phyloP scores from a whole-genome alignment of 129 eudicot species.

The Saposhnikovia divaricata region DNA sequence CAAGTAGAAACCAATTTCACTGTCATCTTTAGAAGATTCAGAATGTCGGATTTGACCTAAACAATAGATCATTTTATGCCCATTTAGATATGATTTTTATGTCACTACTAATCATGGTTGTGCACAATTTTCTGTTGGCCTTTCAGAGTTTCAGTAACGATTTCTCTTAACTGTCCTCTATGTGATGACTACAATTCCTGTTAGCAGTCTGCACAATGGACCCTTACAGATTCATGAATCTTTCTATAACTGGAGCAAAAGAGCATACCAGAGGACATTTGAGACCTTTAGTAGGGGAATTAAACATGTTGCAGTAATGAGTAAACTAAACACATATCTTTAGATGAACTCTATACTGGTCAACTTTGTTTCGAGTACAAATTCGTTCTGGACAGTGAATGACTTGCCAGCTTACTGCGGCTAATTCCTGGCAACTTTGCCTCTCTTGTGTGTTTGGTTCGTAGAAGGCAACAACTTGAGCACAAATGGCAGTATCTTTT shows the following conservation, averaged over 20 bases:
- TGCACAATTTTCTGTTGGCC: not conserved
- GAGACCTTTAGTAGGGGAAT: not conserved
- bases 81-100: not conserved
- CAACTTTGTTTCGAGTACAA: not conserved
- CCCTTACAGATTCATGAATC: not conserved
- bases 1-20: not conserved
- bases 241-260: not conserved
- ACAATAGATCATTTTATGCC: not conserved
- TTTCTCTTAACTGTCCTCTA: not conserved
- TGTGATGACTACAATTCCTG: not conserved
- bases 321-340: not conserved
- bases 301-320: not conserved
- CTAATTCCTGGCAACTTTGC: not conserved
- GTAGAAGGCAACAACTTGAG: not conserved
- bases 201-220: not conserved
- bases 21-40: not conserved
- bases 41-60: not conserved
- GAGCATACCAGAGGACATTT: not conserved
- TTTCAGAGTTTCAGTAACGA: not conserved
- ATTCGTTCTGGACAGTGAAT: not conserved
- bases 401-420: not conserved
- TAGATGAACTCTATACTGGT: not conserved
- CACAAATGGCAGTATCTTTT: not conserved
- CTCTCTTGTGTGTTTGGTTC: not conserved
- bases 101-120: not conserved